Evolutionary conservation across 2,329 filamentous ascomycete genomes (phyloP), one percentile per base, ranked within the genome.

Genomic region (Epicoccum nigrum): DNA sequence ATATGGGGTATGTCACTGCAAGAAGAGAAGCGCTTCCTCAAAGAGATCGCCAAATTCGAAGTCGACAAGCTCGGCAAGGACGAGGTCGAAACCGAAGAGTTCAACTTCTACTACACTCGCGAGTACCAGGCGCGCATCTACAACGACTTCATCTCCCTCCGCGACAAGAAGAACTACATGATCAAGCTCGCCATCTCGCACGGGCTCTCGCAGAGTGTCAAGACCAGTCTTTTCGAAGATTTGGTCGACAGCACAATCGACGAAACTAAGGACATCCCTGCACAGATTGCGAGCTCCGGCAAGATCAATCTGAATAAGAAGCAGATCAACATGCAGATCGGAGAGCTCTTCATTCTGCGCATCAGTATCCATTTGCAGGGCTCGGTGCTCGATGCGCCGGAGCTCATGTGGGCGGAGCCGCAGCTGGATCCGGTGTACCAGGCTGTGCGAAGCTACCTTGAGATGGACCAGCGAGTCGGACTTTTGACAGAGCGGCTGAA

Each of bases 311-410:
- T 99, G 51, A 91, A 87, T 51, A 86, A 93, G 34, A 86, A 86
- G 52, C 86, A 97, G 72, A 97, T 99, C 80, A 97, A 97, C 79
- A 97, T 97, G 92, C 92, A 97, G 76, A 97, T 99, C 55, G 94
- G 94, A 71, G 92, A 99, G 77, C 84, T 99, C 45, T 99, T 99
- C 75, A 97, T 99, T 69, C 79, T 99, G 25, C 86, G 94, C 54
- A 97, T 99, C 77, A 97, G 94, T 73, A 97, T 99, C 68, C 95
- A 99, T 76, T 83, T 99, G 42, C 96, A 97, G 73, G 94, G 94
- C 27, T 96, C 90, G 23, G 92, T 99, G 5, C 86, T 99, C 31
- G 94, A 99, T 73, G 96, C 92, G 8, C 94, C 94, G 0, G 94
- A 99, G 76, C 82, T 99, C 33, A 97, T 99, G 82, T 99, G 94